Conservation (phyloP, 352 stramenopile species). For the Pythium myriotylum region DNA sequence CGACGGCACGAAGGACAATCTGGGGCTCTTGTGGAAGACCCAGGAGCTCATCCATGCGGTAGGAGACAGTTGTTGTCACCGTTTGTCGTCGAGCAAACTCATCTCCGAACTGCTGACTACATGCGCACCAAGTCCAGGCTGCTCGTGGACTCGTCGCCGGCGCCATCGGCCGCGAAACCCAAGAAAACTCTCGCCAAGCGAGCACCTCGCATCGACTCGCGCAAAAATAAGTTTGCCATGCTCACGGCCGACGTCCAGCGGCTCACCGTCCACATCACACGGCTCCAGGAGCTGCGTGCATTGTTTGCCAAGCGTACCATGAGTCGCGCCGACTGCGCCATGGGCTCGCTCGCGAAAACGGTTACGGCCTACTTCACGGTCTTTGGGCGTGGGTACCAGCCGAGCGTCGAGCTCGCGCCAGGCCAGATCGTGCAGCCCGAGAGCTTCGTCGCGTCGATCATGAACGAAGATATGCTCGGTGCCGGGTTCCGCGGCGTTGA, state of each 20-base stretch:
- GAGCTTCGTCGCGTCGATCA: slow-evolving; percentile 5
- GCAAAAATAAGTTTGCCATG: slow-evolving; percentile 11
- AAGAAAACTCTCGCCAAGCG: slow-evolving; percentile 1
- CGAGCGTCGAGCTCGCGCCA: not conserved
- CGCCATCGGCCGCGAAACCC: too few species aligned
- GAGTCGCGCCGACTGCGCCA: slow-evolving; percentile 9
- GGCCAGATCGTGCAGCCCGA: not conserved
- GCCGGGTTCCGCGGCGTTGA: slow-evolving; percentile 17
- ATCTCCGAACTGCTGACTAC: too few species aligned
- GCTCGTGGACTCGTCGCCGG: not conserved
- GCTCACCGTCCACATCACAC: slow-evolving; percentile 7
- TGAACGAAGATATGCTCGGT: slow-evolving; percentile 25
- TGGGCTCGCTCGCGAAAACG: slow-evolving; percentile 6
- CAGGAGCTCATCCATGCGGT: too few species aligned
- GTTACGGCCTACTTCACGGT: slow-evolving; percentile 16
- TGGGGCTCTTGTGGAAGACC: too few species aligned
- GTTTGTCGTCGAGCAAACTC: too few species aligned
- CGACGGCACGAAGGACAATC: too few species aligned
- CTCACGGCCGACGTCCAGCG: slow-evolving; percentile 13
- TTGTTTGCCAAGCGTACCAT: slow-evolving; percentile 15
- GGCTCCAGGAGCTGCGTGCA: slow-evolving; percentile 11
- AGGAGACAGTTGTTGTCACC: too few species aligned
- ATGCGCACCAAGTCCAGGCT: not conserved
- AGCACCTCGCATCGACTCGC: slow-evolving; percentile 7
- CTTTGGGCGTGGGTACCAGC: slow-evolving; percentile 15